Evolutionary conservation across 2,329 filamentous ascomycete species (phyloP).

Genomic region (Sporothrix phasma): DNA sequence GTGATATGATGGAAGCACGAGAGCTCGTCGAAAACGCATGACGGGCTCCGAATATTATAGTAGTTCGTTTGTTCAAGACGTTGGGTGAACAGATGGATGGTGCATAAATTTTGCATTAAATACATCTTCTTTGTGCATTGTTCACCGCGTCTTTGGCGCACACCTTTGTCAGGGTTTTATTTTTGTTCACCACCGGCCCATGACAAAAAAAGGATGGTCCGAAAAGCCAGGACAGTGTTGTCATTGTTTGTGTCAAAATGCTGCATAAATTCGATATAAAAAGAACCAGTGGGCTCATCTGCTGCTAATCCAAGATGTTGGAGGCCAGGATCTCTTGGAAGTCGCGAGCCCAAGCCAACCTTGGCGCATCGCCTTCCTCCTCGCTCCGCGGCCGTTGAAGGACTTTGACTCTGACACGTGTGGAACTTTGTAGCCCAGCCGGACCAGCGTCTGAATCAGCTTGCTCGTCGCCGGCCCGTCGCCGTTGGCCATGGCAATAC

Average conservation of each 20-base stretch:
- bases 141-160: not conserved
- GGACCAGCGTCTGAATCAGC: slow-evolving; percentile 29
- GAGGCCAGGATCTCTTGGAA: slow-evolving; percentile 33
- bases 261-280: not conserved
- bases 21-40: too few species aligned
- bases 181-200: not conserved
- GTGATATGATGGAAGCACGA: not conserved
- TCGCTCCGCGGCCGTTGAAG: not conserved
- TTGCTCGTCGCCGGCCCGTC: slow-evolving; percentile 17
- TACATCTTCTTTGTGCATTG: not conserved
- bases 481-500: slow-evolving; percentile 36
- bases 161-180: not conserved
- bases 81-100: not conserved
- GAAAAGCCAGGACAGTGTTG: not conserved
- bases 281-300: not conserved
- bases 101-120: not conserved
- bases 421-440: slow-evolving; percentile 30
- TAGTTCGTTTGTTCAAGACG: too few species aligned
- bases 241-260: not conserved
- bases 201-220: not conserved
- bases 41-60: not conserved
- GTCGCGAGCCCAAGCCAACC: slow-evolving; percentile 34
- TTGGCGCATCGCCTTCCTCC: slow-evolving; percentile 7
- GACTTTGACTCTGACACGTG: slow-evolving; percentile 25
- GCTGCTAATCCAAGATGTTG: slow-evolving; percentile 6